These are phyloP conservation scores for Saussurea involucrata DNA, from an alignment of 129 eudicot genomes.

Conservation along the genomic window DNA sequence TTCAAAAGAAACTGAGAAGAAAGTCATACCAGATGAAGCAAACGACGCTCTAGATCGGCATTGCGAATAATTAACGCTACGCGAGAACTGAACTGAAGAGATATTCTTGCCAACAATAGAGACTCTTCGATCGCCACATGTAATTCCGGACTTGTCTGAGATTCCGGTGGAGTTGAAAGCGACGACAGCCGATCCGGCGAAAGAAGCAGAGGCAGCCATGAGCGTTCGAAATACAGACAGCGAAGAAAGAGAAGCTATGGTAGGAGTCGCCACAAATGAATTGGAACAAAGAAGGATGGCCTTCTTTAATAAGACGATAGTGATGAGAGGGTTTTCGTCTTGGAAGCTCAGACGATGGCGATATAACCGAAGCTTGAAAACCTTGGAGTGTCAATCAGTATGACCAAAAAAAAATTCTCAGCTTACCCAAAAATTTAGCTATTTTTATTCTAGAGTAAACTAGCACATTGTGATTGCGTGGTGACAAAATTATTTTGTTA, in stretches of 20 bases:
- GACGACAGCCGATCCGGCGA: conserved; percentile 64
- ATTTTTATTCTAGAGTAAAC: too few species aligned
- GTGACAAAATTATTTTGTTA: too few species aligned
- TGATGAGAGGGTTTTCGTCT: background rate
- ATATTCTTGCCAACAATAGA: conserved; percentile 6
- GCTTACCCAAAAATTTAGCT: too few species aligned
- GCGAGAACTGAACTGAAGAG: conserved; percentile 28
- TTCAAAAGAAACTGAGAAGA: background rate
- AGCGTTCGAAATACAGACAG: conserved; percentile 16
- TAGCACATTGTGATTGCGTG: too few species aligned
- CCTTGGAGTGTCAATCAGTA: conserved; percentile 20
- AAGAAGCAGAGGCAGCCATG: conserved; percentile 49
- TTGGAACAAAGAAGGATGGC: background rate
- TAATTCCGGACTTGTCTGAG: conserved; percentile 11
- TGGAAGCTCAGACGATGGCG: conserved; percentile 33
- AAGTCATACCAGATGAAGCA: conserved; percentile 44
- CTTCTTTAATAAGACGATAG: background rate
- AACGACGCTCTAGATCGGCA: conserved; percentile 39
- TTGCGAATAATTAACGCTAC: conserved; percentile 26
- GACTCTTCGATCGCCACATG: conserved; percentile 20
- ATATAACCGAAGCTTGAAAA: conserved; percentile 10
- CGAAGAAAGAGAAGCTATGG: conserved; percentile 20
- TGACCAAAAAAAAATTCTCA: too few species aligned
- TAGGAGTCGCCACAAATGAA: conserved; percentile 7
- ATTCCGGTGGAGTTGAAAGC: conserved; percentile 40